These are phyloP conservation scores for Boletus huronensis DNA, from an alignment of 768 basidiomycete genomes.

Conservation along the genomic window DNA sequence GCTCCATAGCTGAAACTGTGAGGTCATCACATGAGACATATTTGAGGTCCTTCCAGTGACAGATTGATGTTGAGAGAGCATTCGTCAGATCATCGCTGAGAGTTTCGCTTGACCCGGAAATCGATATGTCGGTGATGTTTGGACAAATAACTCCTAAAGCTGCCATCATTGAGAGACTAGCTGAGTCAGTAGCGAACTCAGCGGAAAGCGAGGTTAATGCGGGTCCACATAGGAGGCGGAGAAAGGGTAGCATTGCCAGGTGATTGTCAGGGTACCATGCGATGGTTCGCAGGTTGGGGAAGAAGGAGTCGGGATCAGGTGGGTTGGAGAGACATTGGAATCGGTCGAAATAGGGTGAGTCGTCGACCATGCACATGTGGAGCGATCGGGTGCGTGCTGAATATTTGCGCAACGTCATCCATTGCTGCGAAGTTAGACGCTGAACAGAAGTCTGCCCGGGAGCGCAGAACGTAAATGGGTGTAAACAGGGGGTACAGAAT, in stretches of 20 bases:
- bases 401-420: constrained; percentile 21
- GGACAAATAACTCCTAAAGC: constrained; percentile 16
- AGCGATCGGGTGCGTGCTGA: constrained; percentile 18
- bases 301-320: constrained; percentile 15
- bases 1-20: constrained; percentile 13
- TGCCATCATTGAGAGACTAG: constrained; percentile 15
- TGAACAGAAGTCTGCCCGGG: neutral
- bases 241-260: constrained; percentile 15
- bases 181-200: constrained; percentile 18
- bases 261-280: constrained; percentile 24
- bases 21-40: constrained; percentile 24
- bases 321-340: constrained; percentile 13
- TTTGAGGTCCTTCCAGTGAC: constrained; percentile 18
- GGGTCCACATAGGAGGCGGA: constrained; percentile 25
- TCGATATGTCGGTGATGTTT: constrained; percentile 17
- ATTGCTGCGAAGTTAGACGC: constrained; percentile 4
- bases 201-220: constrained; percentile 15
- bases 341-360: constrained; percentile 4
- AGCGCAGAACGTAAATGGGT: neutral
- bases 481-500: neutral
- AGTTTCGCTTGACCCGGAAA: constrained; percentile 8
- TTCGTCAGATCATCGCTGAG: constrained; percentile 6
- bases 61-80: constrained; percentile 19
- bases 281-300: constrained; percentile 21
- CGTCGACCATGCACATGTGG: constrained; percentile 21